Base-by-base conservation (phyloP, 2,329 filamentous ascomycete genomes). In the Cryphonectria naterciae region DNA sequence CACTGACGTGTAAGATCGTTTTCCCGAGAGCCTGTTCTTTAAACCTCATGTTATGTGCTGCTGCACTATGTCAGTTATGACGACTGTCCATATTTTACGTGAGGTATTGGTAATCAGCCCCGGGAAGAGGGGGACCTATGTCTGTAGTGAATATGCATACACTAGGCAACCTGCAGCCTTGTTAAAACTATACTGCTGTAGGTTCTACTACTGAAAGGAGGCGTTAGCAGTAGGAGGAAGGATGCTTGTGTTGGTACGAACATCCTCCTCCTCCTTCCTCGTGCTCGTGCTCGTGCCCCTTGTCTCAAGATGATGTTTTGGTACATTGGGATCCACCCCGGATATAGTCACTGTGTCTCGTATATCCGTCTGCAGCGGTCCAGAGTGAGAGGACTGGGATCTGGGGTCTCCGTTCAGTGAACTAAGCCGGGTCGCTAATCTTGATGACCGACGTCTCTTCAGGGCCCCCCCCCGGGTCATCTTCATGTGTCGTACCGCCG, bases 391-490 rank as follows among this genome's bases (percentile, higher is more conserved):
- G 6, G 11, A 17, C 35, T 63, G 58, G 67, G 67, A 52, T 64
- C 61, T 68, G 43, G 67, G 61, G 67, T 65, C 68, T 66, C 68
- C 68, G 78, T 63, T 39, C 10, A 54, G 65, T 39, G 41, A 62
- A 43, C 62, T 63, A 69, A 25, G 68, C 46, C 68, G 60, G 68
- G 58, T 69, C 68, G 68, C 68, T 69, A 69, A 69, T 69, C 68
- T 69, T 58, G 49, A 69, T 69, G 64, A 39, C 68, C 54, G 61
- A 66, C 65, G 49, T 49, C 35, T 39, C 52, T 65, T 37, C 61
- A 28, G 28, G 68, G 68, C 37, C 22, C 25, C 49, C 58, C 68
- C 68, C 61, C 11, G 25, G 28, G 28, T 43, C 46, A 10, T 49
- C 37, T n/a, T 49, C 46, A n/a, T 49, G 46, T 49, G 22, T 49